Conservation (phyloP, 441 rosid species). For the Gossypium gossypioides region DNA sequence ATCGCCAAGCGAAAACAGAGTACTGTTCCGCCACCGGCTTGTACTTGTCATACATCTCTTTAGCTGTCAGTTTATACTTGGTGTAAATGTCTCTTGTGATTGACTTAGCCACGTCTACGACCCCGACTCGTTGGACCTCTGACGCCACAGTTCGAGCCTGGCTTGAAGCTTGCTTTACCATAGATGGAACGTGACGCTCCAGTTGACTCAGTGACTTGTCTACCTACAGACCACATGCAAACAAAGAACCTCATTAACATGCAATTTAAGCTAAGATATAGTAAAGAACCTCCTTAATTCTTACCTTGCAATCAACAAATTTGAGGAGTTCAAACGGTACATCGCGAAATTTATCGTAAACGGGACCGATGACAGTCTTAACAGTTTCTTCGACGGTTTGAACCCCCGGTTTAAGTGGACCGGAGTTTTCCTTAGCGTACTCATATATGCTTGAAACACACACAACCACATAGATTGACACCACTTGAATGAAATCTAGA, state of each 20-base stretch:
- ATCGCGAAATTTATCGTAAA: slow-evolving; percentile 36
- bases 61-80: slow-evolving; percentile 31
- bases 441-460: slow-evolving; percentile 38
- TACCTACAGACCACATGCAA: slow-evolving; percentile 30
- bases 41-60: slow-evolving; percentile 23
- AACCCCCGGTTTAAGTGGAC: slow-evolving; percentile 51
- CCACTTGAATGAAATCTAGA: slow-evolving; percentile 39
- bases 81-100: slow-evolving; percentile 21
- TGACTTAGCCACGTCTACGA: slow-evolving; percentile 31
- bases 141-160: slow-evolving; percentile 42
- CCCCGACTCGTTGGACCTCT: slow-evolving; percentile 41
- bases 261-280: neutral
- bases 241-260: neutral
- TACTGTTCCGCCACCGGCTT: slow-evolving; percentile 43
- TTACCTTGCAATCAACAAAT: slow-evolving; percentile 49
- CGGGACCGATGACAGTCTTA: slow-evolving; percentile 37
- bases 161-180: slow-evolving; percentile 38
- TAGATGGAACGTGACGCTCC: slow-evolving; percentile 38
- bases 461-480: slow-evolving; percentile 26
- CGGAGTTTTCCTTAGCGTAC: slow-evolving; percentile 44
- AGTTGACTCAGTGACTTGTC: slow-evolving; percentile 32
- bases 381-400: slow-evolving; percentile 41
- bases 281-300: neutral
- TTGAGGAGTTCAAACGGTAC: slow-evolving; percentile 40
- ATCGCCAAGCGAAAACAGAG: slow-evolving; percentile 33